These are phyloP conservation scores for Carex scoparia DNA, from an alignment of 176 grass and related monocot genomes.

Conservation along the genomic window DNA sequence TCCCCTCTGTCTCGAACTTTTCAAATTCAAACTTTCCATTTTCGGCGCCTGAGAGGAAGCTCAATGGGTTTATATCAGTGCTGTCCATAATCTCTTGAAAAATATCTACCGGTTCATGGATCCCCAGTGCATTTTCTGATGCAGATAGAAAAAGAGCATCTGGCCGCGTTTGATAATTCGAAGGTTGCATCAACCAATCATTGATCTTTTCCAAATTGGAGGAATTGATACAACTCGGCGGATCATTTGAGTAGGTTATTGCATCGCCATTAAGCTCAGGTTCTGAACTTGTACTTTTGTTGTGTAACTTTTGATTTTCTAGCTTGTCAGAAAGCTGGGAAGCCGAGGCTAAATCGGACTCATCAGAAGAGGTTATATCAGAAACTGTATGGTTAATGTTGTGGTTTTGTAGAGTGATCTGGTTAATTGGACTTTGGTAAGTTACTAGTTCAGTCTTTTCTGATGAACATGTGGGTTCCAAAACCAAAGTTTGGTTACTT, in stretches of 20 bases:
- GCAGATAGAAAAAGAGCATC: slow-evolving; percentile 40
- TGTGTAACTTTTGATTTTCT: slow-evolving; percentile 3
- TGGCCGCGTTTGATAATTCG: slow-evolving; percentile 38
- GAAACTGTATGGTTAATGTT: slow-evolving; percentile 4
- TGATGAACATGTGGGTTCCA: neutral
- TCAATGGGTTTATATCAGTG: slow-evolving; percentile 56
- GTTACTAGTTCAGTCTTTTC: neutral
- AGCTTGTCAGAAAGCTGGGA: slow-evolving; percentile 10
- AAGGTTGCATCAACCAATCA: slow-evolving; percentile 74
- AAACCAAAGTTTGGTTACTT: slow-evolving; percentile 1
- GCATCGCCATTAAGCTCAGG: slow-evolving; percentile 1
- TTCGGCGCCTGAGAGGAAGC: slow-evolving; percentile 55
- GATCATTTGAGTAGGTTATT: neutral
- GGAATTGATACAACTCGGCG: slow-evolving; percentile 1
- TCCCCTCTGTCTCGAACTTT: slow-evolving; percentile 5
- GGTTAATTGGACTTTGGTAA: neutral
- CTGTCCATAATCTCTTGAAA: slow-evolving; percentile 78
- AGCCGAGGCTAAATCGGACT: slow-evolving; percentile 2
- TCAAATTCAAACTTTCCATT: slow-evolving; percentile 50
- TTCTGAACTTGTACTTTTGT: neutral
- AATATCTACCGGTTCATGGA: slow-evolving; percentile 43
- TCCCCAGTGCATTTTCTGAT: slow-evolving; percentile 51
- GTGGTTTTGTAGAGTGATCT: slow-evolving; percentile 9
- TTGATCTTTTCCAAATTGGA: slow-evolving; percentile 21
- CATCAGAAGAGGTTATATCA: slow-evolving; percentile 6